phyloP scores from a whole-genome alignment of 73 alveolate genomes.

The Blepharisma japonicum region DNA sequence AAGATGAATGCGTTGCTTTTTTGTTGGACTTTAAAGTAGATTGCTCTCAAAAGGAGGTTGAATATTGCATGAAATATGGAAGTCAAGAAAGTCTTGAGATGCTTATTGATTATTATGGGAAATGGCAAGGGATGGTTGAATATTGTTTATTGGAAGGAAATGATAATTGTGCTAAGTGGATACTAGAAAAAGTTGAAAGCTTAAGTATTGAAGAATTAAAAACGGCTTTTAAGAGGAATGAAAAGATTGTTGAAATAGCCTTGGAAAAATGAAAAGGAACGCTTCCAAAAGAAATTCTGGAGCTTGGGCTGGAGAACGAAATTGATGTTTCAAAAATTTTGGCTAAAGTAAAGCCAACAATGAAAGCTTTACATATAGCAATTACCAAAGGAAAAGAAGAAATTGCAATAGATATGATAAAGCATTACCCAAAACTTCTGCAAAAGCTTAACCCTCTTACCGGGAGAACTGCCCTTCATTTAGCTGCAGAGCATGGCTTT shows the following conservation, averaged over 20 bases:
- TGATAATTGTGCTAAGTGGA: background rate
- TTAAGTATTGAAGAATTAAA: background rate
- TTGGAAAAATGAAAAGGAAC: background rate
- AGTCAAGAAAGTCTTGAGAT: background rate
- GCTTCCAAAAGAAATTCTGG: background rate
- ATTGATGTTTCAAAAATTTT: background rate
- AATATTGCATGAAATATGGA: background rate
- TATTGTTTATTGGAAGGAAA: background rate
- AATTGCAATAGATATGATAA: background rate
- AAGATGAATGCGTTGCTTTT: background rate
- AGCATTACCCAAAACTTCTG: background rate
- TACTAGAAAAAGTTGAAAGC: background rate
- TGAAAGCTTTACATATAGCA: background rate
- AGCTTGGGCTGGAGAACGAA: background rate
- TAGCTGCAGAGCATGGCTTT: background rate
- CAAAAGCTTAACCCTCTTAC: background rate
- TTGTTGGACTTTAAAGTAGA: background rate
- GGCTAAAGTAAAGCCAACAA: background rate
- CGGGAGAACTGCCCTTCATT: background rate
- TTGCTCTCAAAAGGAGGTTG: conserved; percentile 1
- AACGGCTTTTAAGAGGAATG: background rate
- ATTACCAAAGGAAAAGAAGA: background rate
- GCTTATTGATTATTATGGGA: background rate
- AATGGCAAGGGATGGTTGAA: background rate
- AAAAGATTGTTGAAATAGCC: background rate